Evolutionary conservation across 2,329 filamentous ascomycete species (phyloP), one percentile per base, ranked within the genome.

Genomic region (Penicillium concentricum): DNA sequence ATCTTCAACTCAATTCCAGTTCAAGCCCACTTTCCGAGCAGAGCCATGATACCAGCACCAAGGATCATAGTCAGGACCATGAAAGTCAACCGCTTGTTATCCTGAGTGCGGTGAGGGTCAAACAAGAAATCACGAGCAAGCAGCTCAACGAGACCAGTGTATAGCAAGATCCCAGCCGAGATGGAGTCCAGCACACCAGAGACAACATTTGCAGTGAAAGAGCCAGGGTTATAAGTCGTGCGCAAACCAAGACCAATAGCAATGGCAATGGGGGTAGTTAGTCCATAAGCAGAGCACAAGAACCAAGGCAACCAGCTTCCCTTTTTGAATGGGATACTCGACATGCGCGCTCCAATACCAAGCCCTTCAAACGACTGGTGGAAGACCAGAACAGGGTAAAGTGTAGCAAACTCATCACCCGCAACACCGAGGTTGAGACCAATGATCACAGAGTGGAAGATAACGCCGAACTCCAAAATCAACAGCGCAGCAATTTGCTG

Each of bases 361-460:
- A 87, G 78, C 49, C 84, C 84, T 62, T 87, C 84, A 56, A 87
- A 87, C 12, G 82, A 79, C 65, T 87, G 84, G 62, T 87, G 84
- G 73, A 87, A 87, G 54, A 85, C 79, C 1, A 87, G 76, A 38
- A 86, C 84, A 3, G 81, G 79, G 67, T 85, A 85, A 2, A 87
- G 75, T 0, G 82, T 81, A 32, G 74, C 69, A 71, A 87, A 87
- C 45, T 86, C 84, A 0, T 78, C 70, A 24, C 82, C 80, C 0
- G 81, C 78, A n/a, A 85, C 83, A 9, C 82, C 85, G 10, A 87
- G 74, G 51, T 84, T 87, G 51, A 87, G 77, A 2, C 84, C 84
- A 58, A 87, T 86, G 67, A 87, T 84, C 47, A 87, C 80, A 4
- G 81, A 84, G 73, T 87, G 84, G 73, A 87, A 86, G 53, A 87